These are phyloP conservation scores for Wallacemonas sp. DNA, from an alignment of 208 protist species.

Conservation along the genomic window DNA sequence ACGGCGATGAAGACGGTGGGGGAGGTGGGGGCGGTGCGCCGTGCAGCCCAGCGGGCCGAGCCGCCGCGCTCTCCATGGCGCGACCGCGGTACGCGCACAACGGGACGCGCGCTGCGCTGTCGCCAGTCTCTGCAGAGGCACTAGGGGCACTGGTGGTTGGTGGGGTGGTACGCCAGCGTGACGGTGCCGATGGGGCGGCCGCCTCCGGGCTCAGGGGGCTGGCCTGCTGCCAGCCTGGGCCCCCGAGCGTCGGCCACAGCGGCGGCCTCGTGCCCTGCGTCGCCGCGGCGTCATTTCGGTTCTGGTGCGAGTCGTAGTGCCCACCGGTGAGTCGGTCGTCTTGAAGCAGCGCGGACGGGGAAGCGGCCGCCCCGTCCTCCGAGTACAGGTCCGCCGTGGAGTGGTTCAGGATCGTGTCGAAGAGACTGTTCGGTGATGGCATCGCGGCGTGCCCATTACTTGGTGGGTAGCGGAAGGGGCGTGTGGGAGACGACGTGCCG, in stretches of 20 bases:
- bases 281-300: too few relatives aligned
- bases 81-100: neutral
- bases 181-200: neutral
- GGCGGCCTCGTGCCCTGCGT: too few relatives aligned
- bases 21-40: neutral
- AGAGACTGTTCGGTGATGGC: constrained; percentile 1
- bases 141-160: neutral
- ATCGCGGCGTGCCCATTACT: neutral
- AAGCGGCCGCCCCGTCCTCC: neutral
- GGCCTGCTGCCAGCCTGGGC: constrained; percentile 9
- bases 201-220: neutral
- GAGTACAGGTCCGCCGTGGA: constrained; percentile 11
- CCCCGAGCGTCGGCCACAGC: neutral
- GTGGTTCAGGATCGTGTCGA: constrained; percentile 14
- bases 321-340: too few relatives aligned
- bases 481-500: neutral
- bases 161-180: neutral
- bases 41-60: too few relatives aligned
- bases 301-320: too few relatives aligned
- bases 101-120: neutral
- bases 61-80: neutral
- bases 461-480: constrained; percentile 10
- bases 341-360: neutral
- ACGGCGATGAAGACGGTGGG: neutral
- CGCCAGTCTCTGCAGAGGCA: neutral